Base-by-base conservation (phyloP, 192 early-diverging fungal genomes). In the Coemansia sp. region DNA sequence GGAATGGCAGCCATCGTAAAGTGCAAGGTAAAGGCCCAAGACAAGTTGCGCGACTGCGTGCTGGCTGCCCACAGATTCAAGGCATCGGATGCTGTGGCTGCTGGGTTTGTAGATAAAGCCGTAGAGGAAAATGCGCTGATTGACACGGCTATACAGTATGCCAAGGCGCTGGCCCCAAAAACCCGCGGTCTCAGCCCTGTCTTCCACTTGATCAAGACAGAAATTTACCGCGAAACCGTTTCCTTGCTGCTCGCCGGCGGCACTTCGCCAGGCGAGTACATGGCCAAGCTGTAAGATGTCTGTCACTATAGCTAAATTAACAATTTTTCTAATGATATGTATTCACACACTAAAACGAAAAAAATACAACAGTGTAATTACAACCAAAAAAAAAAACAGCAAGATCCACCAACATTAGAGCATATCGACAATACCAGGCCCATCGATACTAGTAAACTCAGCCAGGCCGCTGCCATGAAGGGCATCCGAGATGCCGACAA, bases 1-100 rank as follows among this genome's bases (percentile, higher is more conserved):
- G 92, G 90, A 3, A 92, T 93, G 92, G 87, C 87, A 0, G 88
- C 87, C 0, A 73, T 93, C 15, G 72, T 93, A 38, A 87, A 87
- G 34, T 80, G 84, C 72, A 93, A 92, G 77, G 76, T 90, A 31
- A 71, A 82, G 0, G 7, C 68, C 4, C 90, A 87, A 2, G 78
- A 80, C 62, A 62, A 80, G n/a, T 83, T 87, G 79, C 87, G 92
- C 40, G 80, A 91, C 66, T 87, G 89, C 62, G 79, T 91, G 31
- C 76, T 93, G 5, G 81, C 82, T 41, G 90, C 85, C 24, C 86
- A 87, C 36, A 75, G 88, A 13, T 92, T 88, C 73, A 83, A 73
- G 63, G 86, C 85, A 8, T 72, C 88, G 60, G 88, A 92, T 8
- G 89, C 91, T 0, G 67, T 92, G 11, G 85, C 85, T 18, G 68